These are phyloP conservation scores for Lepiota brunneoincarnata DNA, from an alignment of 768 basidiomycete species.

Conservation along the genomic window DNA sequence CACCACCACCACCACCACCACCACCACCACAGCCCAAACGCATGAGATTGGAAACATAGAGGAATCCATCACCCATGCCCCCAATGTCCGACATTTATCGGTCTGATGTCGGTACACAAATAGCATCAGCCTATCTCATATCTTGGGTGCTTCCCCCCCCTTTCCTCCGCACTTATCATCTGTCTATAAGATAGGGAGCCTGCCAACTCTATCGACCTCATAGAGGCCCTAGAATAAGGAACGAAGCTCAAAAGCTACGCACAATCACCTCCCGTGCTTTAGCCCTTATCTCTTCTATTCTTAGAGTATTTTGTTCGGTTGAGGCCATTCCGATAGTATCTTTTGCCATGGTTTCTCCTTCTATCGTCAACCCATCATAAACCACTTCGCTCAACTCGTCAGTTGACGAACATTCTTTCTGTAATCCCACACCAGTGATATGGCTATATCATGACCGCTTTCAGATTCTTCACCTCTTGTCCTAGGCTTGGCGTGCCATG, in stretches of 20 bases:
- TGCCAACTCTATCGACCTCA: not conserved
- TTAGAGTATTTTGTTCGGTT: not conserved
- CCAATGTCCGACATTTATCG: not conserved
- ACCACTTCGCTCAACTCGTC: not conserved
- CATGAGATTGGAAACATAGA: not conserved
- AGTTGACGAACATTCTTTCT: not conserved
- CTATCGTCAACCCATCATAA: not conserved
- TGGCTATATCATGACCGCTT: not conserved
- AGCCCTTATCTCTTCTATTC: not conserved
- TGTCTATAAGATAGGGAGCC: not conserved
- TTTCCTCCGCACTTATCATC: not conserved
- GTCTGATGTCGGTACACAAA: not conserved
- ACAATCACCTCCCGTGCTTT: not conserved
- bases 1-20: not conserved
- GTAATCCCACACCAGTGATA: conserved; percentile 1
- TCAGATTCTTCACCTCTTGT: not conserved
- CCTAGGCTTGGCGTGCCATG: not conserved
- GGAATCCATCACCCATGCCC: not conserved
- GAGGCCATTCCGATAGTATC: not conserved
- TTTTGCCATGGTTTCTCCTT: conserved; percentile 3
- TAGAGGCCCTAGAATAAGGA: not conserved
- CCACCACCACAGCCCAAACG: not conserved
- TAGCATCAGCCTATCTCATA: not conserved
- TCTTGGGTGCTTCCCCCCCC: not conserved
- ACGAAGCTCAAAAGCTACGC: not conserved